Conservation (phyloP, 1,284 basidiomycete genomes). For the Ustilago tritici region DNA sequence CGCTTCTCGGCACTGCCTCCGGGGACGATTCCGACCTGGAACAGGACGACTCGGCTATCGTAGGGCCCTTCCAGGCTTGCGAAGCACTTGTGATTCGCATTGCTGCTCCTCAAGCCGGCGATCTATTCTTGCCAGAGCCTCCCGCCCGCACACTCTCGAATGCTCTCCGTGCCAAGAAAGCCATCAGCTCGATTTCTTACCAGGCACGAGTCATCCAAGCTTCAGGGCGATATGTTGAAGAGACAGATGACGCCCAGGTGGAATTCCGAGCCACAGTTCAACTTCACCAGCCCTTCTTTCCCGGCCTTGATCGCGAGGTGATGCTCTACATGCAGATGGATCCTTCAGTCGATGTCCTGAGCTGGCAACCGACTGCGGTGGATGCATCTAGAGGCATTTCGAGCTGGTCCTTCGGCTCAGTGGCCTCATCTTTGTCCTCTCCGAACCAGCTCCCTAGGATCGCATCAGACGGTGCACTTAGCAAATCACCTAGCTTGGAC, state of each 20-base stretch:
- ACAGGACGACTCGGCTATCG: conserved; percentile 33
- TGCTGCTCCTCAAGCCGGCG: conserved; percentile 30
- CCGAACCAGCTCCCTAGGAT: conserved; percentile 9
- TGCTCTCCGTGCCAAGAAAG: conserved; percentile 23
- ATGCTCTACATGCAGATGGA: conserved; percentile 31
- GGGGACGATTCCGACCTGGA: conserved; percentile 19
- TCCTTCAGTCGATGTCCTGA: background rate
- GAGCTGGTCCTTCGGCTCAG: conserved; percentile 21
- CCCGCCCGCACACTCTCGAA: conserved; percentile 9
- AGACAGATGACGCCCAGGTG: background rate
- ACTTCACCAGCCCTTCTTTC: conserved; percentile 29
- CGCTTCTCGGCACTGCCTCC: conserved; percentile 18
- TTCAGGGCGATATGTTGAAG: background rate
- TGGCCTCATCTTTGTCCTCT: conserved; percentile 4
- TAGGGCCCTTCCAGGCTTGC: conserved; percentile 40
- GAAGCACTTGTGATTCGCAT: conserved; percentile 39
- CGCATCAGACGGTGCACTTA: background rate
- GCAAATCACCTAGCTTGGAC: conserved; percentile 4
- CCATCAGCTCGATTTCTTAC: conserved; percentile 19
- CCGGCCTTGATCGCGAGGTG: conserved; percentile 43
- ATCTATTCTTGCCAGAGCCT: conserved; percentile 2
- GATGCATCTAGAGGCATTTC: conserved; percentile 41
- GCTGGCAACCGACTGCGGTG: conserved; percentile 21
- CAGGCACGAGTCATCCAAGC: background rate
- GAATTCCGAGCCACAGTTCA: conserved; percentile 26